Conservation (phyloP, 2,329 filamentous ascomycete species). For the Cryphonectria radicalis region DNA sequence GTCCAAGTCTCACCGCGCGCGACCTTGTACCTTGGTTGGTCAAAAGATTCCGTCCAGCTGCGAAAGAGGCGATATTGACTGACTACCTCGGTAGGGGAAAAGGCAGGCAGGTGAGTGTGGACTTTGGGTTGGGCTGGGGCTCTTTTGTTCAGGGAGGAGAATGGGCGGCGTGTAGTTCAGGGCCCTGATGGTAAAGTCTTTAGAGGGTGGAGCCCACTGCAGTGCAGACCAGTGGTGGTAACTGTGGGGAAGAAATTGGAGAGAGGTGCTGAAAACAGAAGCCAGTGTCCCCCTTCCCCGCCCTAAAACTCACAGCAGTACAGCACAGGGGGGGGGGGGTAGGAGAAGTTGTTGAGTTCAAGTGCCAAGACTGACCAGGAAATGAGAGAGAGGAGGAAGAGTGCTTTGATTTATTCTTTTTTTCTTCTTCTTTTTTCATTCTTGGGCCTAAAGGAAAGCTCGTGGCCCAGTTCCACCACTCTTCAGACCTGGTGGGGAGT, state of each 20-base stretch:
- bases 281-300: neutral
- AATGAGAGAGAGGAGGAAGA: neutral
- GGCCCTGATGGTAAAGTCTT: neutral
- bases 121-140: neutral
- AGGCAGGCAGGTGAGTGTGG: neutral
- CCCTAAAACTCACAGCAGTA: neutral
- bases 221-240: neutral
- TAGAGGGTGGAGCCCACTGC: neutral
- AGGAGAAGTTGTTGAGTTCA: neutral
- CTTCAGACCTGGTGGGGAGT: neutral
- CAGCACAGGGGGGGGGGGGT: neutral
- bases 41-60: neutral
- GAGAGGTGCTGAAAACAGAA: neutral
- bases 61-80: neutral
- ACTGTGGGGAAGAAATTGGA: neutral
- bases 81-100: neutral
- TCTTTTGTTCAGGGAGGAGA: neutral
- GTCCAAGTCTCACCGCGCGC: conserved; percentile 21
- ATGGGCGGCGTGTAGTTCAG: neutral
- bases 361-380: neutral
- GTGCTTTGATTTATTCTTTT: neutral
- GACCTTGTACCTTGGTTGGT: neutral
- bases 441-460: neutral
- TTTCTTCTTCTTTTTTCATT: no score
- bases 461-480: neutral